These are phyloP conservation scores for Phialophora verrucosa DNA, from an alignment of 2,329 filamentous ascomycete species.

Conservation along the genomic window DNA sequence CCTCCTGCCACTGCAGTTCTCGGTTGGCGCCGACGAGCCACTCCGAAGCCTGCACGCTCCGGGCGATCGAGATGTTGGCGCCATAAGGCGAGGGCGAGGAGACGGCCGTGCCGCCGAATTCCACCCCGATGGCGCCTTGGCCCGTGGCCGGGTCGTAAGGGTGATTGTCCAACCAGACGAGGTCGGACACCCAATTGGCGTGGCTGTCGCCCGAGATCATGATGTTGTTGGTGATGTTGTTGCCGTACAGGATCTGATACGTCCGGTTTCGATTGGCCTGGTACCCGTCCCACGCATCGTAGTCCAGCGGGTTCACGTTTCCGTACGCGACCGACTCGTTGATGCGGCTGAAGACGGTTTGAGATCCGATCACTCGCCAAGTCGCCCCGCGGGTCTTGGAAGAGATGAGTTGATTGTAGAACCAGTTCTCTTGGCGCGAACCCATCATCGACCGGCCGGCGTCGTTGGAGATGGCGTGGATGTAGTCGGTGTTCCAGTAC, in stretches of 20 bases:
- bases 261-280: slow-evolving; percentile 73
- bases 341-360: slow-evolving; percentile 69
- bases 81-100: slow-evolving; percentile 65
- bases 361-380: slow-evolving; percentile 74
- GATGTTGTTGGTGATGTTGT: slow-evolving; percentile 74
- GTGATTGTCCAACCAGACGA: slow-evolving; percentile 63
- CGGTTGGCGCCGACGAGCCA: slow-evolving; percentile 59
- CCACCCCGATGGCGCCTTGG: slow-evolving; percentile 63
- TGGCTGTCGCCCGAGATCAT: slow-evolving; percentile 75
- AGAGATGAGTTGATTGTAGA: slow-evolving; percentile 64
- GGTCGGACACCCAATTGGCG: slow-evolving; percentile 66
- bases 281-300: slow-evolving; percentile 71
- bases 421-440: slow-evolving; percentile 74
- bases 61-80: slow-evolving; percentile 61
- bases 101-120: slow-evolving; percentile 72
- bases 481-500: slow-evolving; percentile 67
- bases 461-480: slow-evolving; percentile 68
- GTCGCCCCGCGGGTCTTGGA: slow-evolving; percentile 68
- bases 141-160: slow-evolving; percentile 62
- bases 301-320: slow-evolving; percentile 54
- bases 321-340: slow-evolving; percentile 55
- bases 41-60: slow-evolving; percentile 56
- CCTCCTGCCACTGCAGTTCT: slow-evolving; percentile 74
- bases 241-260: slow-evolving; percentile 67
- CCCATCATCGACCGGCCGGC: slow-evolving; percentile 74